Conservation (phyloP, 495 filamentous ascomycete genomes). For the Aspergillus wentii region DNA sequence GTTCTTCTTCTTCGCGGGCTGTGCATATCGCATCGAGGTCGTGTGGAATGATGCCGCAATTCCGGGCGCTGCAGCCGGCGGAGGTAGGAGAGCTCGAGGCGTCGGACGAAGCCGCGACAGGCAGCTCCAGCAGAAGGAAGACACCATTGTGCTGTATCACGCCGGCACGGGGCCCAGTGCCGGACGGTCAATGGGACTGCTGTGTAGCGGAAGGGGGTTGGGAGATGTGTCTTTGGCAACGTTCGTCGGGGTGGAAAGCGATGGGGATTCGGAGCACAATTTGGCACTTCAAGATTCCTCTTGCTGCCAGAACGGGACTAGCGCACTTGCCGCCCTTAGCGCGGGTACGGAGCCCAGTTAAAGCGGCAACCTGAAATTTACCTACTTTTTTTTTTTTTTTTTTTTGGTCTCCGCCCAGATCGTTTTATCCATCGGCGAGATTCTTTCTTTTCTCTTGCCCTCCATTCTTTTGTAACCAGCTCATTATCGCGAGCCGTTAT, state of each 20-base stretch:
- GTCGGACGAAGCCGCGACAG: conserved; percentile 47
- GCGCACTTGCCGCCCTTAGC: conserved; percentile 11
- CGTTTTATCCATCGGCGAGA: neutral
- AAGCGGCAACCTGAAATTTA: conserved; percentile 20
- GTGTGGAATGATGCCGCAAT: conserved; percentile 43
- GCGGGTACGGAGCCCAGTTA: conserved; percentile 8
- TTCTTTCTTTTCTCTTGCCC: neutral
- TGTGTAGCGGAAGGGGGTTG: conserved; percentile 15
- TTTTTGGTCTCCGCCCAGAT: conserved; percentile 5
- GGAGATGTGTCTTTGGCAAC: conserved; percentile 17
- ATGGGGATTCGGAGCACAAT: conserved; percentile 24
- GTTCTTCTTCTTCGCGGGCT: conserved; percentile 34
- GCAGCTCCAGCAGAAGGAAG: conserved; percentile 63
- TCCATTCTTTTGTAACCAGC: neutral
- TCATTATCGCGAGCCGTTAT: too few relatives aligned
- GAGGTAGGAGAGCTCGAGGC: conserved; percentile 39
- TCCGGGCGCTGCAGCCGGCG: conserved; percentile 26
- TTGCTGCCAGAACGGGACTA: conserved; percentile 14
- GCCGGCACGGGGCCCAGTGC: conserved; percentile 34
- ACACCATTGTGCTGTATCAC: conserved; percentile 52
- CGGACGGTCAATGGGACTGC: conserved; percentile 27
- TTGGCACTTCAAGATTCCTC: conserved; percentile 25
- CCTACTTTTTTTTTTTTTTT: conserved; percentile 22
- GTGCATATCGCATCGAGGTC: conserved; percentile 31
- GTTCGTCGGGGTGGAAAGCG: too few relatives aligned